Evolutionary conservation across 140 eudicot species (phyloP).

Genomic region (Anethum foeniculum): DNA sequence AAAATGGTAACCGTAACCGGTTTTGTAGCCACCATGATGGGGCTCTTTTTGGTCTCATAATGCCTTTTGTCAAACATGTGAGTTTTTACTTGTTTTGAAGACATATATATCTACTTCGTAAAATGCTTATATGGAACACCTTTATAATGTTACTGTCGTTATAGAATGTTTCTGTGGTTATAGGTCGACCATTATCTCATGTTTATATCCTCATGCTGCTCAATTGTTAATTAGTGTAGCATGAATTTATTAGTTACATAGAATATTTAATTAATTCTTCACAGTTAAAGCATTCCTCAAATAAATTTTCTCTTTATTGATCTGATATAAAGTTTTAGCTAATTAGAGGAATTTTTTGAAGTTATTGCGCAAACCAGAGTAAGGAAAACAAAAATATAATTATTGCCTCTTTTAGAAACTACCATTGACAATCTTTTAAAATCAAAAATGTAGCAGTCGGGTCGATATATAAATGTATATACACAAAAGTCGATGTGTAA

Average conservation of each 20-base stretch:
- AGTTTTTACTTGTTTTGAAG: conserved; percentile 12
- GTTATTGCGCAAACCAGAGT: background rate
- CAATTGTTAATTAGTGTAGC: background rate
- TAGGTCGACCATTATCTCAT: no score
- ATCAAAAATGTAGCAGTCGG: no score
- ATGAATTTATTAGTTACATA: no score
- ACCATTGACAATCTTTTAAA: no score
- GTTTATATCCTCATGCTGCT: background rate
- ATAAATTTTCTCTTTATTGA: background rate
- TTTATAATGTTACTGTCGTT: no score
- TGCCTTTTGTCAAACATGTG: conserved; percentile 30
- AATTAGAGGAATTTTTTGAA: background rate
- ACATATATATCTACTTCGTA: no score
- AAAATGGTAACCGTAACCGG: conserved; percentile 57
- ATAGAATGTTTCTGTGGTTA: no score
- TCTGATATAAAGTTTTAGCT: background rate
- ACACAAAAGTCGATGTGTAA: no score
- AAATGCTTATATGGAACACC: background rate
- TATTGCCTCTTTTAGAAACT: no score
- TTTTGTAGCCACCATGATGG: conserved; percentile 90
- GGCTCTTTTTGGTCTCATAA: conserved; percentile 60
- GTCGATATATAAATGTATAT: no score
- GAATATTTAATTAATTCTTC: background rate
- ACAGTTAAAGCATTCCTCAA: background rate
- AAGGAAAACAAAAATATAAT: background rate